Evolutionary conservation across 2,329 filamentous ascomycete genomes (phyloP), one percentile per base, ranked within the genome.

Genomic region (Sarocladium brachiariae): DNA sequence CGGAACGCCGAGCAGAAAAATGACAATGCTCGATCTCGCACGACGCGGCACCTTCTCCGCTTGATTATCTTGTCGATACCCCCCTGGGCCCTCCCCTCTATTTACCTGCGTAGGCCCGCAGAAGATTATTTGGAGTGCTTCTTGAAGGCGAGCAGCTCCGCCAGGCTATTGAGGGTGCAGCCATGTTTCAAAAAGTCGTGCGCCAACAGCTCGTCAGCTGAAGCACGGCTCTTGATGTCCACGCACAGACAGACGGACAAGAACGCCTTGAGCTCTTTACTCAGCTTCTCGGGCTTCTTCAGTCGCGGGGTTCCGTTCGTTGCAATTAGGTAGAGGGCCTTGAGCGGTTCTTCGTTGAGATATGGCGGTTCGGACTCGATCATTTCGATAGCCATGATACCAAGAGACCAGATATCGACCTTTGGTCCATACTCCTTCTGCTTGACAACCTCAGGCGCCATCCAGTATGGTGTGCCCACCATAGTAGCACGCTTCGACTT

Each of bases 341-440:
- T 97, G 51, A 99, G 80, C 0, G 93, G 93, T 69, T 97, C 92
- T 70, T 97, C 93, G 70, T 97, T 97, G 33, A 97, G 81, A 67
- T 99, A 99, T 0, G 93, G 93, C 5, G 93, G 93, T 69, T 99
- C 93, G 16, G 89, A 95, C 67, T 99, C 93, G 63, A 97, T 97
- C 93, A 99, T 96, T 71, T 99, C 93, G 63, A 99, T 97, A 21
- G 93, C 92, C 93, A 97, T 99, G 71, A 99, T 99, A 63, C 93
- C 93, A 55, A 99, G 75, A 25, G 91, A 96, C 93, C 93, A 99
- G 64, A 97, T 96, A 65, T 99, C 93, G 55, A 97, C 93, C 76
- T 97, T 97, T 64, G 88, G 87, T 34, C 92, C 93, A 63, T 99
- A 99, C 69, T 96, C 92, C 74, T 97, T 97, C 68, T 97, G 93